A percentile compares a stretch with the other conserved stretches of the same genome.
phyloP scores from a whole-genome alignment of 148 eudicot species.

The Hydrangea macrophylla region DNA sequence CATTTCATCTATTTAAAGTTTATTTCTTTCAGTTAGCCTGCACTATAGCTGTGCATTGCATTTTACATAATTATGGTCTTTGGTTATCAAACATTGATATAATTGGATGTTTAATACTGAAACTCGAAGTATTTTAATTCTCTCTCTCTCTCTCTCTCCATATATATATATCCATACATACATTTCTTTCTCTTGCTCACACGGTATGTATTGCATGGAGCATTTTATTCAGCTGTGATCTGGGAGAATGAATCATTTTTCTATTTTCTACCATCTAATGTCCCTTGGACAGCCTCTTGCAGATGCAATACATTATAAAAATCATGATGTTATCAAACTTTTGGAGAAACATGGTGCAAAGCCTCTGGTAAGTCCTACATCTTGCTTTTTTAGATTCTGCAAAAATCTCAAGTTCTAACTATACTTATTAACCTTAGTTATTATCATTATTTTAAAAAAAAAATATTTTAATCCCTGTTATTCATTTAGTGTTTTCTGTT shows the following conservation, averaged over 20 bases:
- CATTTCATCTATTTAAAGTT: too few relatives aligned
- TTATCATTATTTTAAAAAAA: too few relatives aligned
- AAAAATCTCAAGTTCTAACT: not conserved
- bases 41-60: not conserved
- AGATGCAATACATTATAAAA: constrained; percentile 90
- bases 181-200: too few relatives aligned
- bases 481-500: constrained; percentile 10
- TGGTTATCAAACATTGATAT: not conserved
- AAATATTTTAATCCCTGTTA: constrained; percentile 1
- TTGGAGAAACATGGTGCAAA: constrained; percentile 90
- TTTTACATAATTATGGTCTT: not conserved
- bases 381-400: constrained; percentile 4
- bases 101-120: not conserved
- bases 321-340: constrained; percentile 73
- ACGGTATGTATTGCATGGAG: not conserved
- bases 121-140: not conserved
- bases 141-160: too few relatives aligned
- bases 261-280: constrained; percentile 8
- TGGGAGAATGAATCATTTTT: not conserved
- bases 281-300: constrained; percentile 86
- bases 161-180: too few relatives aligned
- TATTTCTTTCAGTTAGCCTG: not conserved
- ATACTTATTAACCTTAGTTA: not conserved
- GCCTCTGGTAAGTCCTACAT: constrained; percentile 53
- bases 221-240: not conserved